Conservation (phyloP, 805 yeast species). For the Schizosaccharomyces octosporus region DNA sequence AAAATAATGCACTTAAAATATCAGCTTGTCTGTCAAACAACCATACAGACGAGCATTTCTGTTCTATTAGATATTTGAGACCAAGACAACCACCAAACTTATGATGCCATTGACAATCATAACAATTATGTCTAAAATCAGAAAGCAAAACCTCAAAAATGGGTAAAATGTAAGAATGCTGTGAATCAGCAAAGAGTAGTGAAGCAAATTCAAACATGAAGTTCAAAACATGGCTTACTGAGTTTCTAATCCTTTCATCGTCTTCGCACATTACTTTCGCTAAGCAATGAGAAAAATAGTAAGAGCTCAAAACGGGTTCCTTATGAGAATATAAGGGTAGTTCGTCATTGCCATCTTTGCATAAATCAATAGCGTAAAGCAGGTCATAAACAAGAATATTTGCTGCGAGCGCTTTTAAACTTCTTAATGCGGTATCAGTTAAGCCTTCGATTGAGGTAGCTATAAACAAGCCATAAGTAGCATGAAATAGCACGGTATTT, state of each 20-base stretch:
- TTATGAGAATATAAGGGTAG: background rate
- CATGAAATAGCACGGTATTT: background rate
- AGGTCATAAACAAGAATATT: background rate
- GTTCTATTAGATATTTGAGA: constrained; percentile 38
- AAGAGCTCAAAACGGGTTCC: background rate
- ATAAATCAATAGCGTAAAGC: background rate
- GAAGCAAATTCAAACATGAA: background rate
- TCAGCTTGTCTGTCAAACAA: constrained; percentile 60
- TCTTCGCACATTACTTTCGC: background rate
- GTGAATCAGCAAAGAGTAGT: background rate
- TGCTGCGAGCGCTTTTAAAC: background rate
- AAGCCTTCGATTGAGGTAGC: background rate
- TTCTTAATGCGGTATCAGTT: background rate
- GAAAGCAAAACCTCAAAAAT: background rate
- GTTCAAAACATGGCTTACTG: background rate
- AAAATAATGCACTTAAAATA: constrained; percentile 61
- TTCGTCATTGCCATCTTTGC: background rate
- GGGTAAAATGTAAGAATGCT: background rate
- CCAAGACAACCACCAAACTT: constrained; percentile 83
- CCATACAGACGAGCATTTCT: constrained; percentile 45
- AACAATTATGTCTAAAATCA: constrained; percentile 58
- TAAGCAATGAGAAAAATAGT: background rate
- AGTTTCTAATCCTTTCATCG: background rate
- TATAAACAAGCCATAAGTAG: background rate
- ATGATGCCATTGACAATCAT: constrained; percentile 62